Conservation (phyloP, 2,329 filamentous ascomycete genomes). For the Cytospora chrysosperma region DNA sequence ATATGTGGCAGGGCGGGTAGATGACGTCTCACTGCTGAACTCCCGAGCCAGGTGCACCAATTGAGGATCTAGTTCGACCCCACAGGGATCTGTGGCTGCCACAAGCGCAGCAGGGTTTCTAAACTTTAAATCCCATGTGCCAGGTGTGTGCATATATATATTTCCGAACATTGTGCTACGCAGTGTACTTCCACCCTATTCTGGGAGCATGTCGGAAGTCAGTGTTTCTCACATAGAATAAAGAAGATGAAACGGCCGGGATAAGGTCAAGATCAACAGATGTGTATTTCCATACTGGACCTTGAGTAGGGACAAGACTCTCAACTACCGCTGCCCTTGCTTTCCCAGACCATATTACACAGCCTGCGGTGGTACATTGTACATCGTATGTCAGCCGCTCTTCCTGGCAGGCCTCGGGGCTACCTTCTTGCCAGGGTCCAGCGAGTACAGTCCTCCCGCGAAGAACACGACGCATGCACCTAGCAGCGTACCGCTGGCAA, state of each 20-base stretch:
- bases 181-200: not conserved
- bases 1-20: slow-evolving; percentile 5
- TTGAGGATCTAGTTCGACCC: not conserved
- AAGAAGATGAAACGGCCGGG: not conserved
- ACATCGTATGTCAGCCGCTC: slow-evolving; percentile 26
- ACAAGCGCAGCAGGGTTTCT: slow-evolving; percentile 1
- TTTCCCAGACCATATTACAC: not conserved
- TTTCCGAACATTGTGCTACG: too few species aligned
- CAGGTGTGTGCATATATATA: too few species aligned
- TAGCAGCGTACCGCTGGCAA: slow-evolving; percentile 72
- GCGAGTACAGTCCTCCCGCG: slow-evolving; percentile 85
- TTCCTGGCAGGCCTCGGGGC: slow-evolving; percentile 32
- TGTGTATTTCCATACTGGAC: slow-evolving; percentile 18
- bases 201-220: not conserved
- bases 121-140: slow-evolving; percentile 14
- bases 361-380: not conserved
- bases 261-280: not conserved
- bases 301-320: slow-evolving; percentile 13
- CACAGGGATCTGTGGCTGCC: not conserved
- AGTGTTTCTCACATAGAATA: not conserved
- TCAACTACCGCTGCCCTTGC: slow-evolving; percentile 12
- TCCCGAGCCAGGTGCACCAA: slow-evolving; percentile 8
- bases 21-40: slow-evolving; percentile 13
- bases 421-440: slow-evolving; percentile 57
- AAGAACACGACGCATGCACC: slow-evolving; percentile 87